phyloP scores from a whole-genome alignment of 2,329 filamentous ascomycete genomes.

The Trichophyton verrucosum region DNA sequence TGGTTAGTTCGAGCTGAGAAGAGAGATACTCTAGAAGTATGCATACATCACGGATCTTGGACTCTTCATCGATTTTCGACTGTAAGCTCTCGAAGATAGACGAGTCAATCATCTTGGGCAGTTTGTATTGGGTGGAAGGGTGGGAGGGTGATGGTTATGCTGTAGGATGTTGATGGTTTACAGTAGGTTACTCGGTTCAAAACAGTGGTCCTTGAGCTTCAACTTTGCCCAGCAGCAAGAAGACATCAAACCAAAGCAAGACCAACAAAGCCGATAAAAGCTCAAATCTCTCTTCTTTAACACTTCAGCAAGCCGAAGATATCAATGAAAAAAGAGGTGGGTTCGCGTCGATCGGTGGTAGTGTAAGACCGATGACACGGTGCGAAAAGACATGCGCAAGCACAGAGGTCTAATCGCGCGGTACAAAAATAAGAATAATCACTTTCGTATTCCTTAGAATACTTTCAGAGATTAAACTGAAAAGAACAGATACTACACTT shows the following conservation, averaged over 20 bases:
- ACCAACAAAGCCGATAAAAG: too few relatives aligned
- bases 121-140: conserved; percentile 15
- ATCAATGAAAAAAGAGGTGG: conserved; percentile 47
- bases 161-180: not conserved
- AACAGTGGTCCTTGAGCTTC: too few relatives aligned
- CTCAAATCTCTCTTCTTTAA: conserved; percentile 43
- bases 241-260: too few relatives aligned
- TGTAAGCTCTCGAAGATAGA: conserved; percentile 81
- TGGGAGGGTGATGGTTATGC: not conserved
- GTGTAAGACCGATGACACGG: conserved; percentile 67
- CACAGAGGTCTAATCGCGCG: conserved; percentile 48
- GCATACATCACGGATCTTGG: conserved; percentile 58
- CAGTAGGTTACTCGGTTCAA: too few relatives aligned
- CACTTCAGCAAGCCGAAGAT: conserved; percentile 37
- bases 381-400: conserved; percentile 56
- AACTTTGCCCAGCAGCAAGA: too few relatives aligned
- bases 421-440: conserved; percentile 75
- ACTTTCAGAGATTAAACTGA: conserved; percentile 94
- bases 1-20: not conserved
- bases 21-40: conserved; percentile 1
- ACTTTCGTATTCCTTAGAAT: conserved; percentile 57
- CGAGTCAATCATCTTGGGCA: conserved; percentile 54
- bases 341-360: conserved; percentile 60
- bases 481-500: conserved; percentile 96
- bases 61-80: conserved; percentile 78